A percentile compares a stretch with the other conserved stretches of the same genome.
phyloP scores from a whole-genome alignment of 257 asterid species.

The Solanum corneliomulleri region DNA sequence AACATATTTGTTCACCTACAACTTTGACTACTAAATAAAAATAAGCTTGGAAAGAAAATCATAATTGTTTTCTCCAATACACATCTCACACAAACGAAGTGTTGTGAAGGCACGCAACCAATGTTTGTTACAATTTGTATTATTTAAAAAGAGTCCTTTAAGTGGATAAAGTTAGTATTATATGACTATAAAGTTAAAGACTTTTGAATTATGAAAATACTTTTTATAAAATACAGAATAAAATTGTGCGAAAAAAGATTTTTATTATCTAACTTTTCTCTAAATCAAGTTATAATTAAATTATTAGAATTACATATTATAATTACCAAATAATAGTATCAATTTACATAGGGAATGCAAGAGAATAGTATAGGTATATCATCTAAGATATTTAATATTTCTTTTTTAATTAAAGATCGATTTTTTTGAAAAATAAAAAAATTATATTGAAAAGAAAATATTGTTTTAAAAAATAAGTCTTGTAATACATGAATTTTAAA shows the following conservation, averaged over 20 bases:
- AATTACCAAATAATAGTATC: not conserved
- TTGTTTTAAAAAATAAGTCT: accelerated
- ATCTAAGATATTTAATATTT: accelerated
- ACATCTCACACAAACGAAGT: not conserved
- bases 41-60: not conserved
- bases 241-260: accelerated
- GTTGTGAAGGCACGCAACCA: not conserved
- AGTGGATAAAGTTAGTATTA: not conserved
- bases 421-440: not conserved
- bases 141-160: not conserved
- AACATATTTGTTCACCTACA: not conserved
- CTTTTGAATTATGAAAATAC: accelerated
- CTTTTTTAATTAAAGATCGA: not conserved
- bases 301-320: not conserved
- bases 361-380: not conserved
- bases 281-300: not conserved
- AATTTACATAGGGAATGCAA: not conserved
- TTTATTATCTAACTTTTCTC: too few relatives aligned
- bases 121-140: not conserved
- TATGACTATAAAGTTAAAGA: not conserved
- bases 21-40: not conserved
- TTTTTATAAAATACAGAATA: accelerated
- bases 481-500: not conserved
- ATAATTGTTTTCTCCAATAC: not conserved
- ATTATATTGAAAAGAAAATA: accelerated